Conservation (phyloP, 768 basidiomycete genomes). For the Phanerodontia chrysosporium region DNA sequence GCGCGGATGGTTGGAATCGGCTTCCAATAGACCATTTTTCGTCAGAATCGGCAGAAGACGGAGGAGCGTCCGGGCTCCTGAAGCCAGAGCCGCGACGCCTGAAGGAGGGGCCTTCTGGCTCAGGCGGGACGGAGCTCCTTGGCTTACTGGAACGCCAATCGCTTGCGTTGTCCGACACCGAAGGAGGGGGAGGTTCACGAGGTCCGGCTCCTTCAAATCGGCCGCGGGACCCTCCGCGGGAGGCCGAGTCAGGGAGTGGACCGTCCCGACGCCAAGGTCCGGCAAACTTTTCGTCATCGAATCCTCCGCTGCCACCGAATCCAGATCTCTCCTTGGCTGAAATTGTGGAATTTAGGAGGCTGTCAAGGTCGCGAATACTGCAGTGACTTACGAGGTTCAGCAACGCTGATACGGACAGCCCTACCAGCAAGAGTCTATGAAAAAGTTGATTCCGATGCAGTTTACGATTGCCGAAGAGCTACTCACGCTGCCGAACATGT, state of each 20-base stretch:
- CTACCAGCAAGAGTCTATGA: conserved; percentile 69
- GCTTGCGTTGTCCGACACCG: conserved; percentile 53
- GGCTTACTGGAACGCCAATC: conserved; percentile 69
- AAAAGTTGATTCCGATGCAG: conserved; percentile 1
- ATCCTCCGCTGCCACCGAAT: conserved; percentile 42
- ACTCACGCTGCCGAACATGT: conserved; percentile 66
- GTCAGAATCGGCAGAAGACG: conserved; percentile 65
- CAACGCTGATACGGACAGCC: conserved; percentile 86
- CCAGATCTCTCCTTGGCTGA: conserved; percentile 78
- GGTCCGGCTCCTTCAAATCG: conserved; percentile 55
- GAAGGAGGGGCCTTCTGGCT: conserved; percentile 43
- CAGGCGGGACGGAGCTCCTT: conserved; percentile 36
- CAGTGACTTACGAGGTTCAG: conserved; percentile 94
- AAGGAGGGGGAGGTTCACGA: conserved; percentile 38
- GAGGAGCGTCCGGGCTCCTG: conserved; percentile 24
- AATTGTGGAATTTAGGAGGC: no score
- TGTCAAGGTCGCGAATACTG: no score
- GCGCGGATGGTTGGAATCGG: conserved; percentile 60
- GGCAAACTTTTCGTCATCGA: conserved; percentile 80
- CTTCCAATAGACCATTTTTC: conserved; percentile 74
- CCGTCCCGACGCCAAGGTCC: conserved; percentile 85
- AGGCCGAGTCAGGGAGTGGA: conserved; percentile 68
- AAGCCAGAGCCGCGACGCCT: conserved; percentile 60
- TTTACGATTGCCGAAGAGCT: no score
- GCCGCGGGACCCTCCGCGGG: conserved; percentile 61